Base-by-base conservation (phyloP, 208 protist genomes). In the Crithidia expoeki region DNA sequence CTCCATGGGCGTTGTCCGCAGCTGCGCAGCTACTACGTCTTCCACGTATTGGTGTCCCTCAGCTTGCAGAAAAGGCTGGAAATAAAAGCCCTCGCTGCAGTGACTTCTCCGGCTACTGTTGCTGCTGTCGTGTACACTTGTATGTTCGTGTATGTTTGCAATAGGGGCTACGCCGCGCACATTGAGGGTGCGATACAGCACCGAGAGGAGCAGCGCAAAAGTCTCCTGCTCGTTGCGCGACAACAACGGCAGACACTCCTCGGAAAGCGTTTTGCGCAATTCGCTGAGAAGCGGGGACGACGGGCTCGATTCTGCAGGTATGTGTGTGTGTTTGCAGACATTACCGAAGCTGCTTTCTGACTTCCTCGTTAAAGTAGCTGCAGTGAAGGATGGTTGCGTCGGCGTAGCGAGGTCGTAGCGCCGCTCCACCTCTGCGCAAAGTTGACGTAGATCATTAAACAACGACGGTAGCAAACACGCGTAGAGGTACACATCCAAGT, bases 181-280 rank as follows among this genome's bases (percentile, higher is more conserved):
- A 2, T 21, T 23, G 0, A 65, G 21, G 2, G 16, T 33, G 27
- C 46, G 60, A 4, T 14, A 55, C 17, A 65, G 14, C 30, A 65
- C 60, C 19, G 60, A 65, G 46, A 65, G 42, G 3, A 65, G 46
- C 36, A 49, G 25, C 25, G 60, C 42, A 42, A 65, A 65, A 2
- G 38, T 42, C 11, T 65, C 60, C 6, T 21, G 25, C 46, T 65
- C 60, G 1, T 6, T 9, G 6, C 6, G 21, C 27, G 32, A 44
- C 27, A 27, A 10, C 28, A 42, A n/a, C 53, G 19, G 16, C 17
- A 58, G 16, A 9, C 23, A 42, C 10, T 28, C 4, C n/a, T n/a
- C n/a, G n/a, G n/a, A n/a, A n/a, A n/a, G n/a, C n/a, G n/a, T n/a
- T n/a, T n/a, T n/a, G n/a, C n/a, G n/a, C n/a, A n/a, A n/a, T n/a